Evolutionary conservation across 2,329 filamentous ascomycete genomes (phyloP).

Genomic region (Bipolaris victoriae): DNA sequence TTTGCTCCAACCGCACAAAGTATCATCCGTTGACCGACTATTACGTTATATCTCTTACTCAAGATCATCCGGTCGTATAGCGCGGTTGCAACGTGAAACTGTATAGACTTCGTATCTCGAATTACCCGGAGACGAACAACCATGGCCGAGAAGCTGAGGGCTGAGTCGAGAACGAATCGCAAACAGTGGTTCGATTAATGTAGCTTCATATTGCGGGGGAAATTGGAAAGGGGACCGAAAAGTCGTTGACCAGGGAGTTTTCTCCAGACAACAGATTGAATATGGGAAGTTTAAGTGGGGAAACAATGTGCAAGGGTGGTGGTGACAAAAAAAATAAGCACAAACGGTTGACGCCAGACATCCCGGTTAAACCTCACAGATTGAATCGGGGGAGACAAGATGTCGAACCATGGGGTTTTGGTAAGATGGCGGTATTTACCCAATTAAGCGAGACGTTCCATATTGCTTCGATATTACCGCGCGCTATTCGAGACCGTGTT

Average conservation of each 20-base stretch:
- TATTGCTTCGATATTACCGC: conserved; percentile 37
- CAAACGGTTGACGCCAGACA: conserved; percentile 15
- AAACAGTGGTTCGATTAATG: conserved; percentile 28
- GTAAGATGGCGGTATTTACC: conserved; percentile 41
- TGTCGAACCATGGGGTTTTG: conserved; percentile 19
- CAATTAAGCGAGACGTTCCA: conserved; percentile 38
- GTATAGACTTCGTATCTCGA: conserved; percentile 15
- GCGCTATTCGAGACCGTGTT: conserved; percentile 42
- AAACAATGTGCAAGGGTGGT: conserved; percentile 9
- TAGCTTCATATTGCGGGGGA: conserved; percentile 29
- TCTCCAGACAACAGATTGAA: conserved; percentile 1
- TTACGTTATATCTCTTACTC: conserved; percentile 6
- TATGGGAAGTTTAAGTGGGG: too few relatives aligned
- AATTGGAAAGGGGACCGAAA: conserved; percentile 15
- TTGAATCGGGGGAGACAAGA: conserved; percentile 30
- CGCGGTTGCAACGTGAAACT: neutral
- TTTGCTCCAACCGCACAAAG: neutral
- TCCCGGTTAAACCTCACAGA: conserved; percentile 26
- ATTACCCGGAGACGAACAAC: conserved; percentile 23
- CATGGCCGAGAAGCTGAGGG: conserved; percentile 7
- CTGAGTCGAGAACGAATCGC: conserved; percentile 13
- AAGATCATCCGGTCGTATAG: neutral
- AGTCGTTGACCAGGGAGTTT: conserved; percentile 12
- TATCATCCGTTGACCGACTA: neutral
- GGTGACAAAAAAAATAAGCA: conserved; percentile 11